Percentiles rank a stretch among this genome's conserved stretches.
These are phyloP conservation scores for Saccharomycopsis sp. DNA, from an alignment of 805 yeast species.

Conservation along the genomic window DNA sequence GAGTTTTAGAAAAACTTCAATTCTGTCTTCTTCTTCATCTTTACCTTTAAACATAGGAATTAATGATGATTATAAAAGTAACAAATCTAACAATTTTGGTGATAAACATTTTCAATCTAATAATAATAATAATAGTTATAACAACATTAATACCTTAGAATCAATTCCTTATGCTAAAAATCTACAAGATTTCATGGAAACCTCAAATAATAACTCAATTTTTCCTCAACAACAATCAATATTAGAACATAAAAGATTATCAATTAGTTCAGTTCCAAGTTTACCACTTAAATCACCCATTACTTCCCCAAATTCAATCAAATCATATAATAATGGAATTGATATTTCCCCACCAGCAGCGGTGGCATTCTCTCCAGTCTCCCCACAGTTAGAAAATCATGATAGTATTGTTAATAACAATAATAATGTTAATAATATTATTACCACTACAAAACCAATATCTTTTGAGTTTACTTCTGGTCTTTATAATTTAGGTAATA, in stretches of 20 bases:
- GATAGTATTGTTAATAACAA: no score
- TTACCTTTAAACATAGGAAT: neutral
- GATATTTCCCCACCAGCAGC: neutral
- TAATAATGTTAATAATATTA: no score
- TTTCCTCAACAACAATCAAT: conserved; percentile 1
- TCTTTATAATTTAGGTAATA: conserved; percentile 71
- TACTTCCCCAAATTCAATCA: no score
- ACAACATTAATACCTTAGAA: neutral
- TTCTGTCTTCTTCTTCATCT: conserved; percentile 9
- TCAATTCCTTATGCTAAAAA: conserved; percentile 6
- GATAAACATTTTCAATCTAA: neutral
- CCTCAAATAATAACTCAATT: conserved; percentile 1
- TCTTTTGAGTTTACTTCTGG: conserved; percentile 48
- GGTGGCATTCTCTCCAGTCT: neutral
- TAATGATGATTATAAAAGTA: neutral
- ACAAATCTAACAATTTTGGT: neutral
- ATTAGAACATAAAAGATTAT: no score
- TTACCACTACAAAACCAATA: conserved; percentile 1
- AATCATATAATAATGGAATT: no score
- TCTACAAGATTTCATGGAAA: conserved; percentile 1
- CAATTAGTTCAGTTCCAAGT: neutral
- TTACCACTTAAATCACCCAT: neutral
- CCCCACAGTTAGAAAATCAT: neutral
- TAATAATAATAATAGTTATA: neutral
- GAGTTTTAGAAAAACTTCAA: conserved; percentile 11